Conservation (phyloP, 495 filamentous ascomycete species). For the Rostrohypoxylon terebratum region DNA sequence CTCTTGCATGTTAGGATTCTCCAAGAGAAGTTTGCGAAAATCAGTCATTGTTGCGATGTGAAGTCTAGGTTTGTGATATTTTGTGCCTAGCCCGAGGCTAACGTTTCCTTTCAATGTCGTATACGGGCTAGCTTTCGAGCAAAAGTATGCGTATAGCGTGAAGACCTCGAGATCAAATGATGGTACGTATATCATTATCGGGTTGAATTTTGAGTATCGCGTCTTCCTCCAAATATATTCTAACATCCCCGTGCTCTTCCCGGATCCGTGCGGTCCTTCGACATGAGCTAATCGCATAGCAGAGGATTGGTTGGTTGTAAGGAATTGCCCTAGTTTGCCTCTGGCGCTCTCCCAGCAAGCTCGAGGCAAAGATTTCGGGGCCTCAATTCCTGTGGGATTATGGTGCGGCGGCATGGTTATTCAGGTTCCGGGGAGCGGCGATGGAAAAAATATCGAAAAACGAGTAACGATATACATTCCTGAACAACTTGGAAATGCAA, state of each 20-base stretch:
- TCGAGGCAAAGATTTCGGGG: background rate
- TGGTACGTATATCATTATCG: background rate
- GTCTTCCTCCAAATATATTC: background rate
- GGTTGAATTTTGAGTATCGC: background rate
- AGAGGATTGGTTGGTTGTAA: background rate
- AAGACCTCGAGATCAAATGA: background rate
- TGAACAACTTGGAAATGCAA: too few relatives aligned
- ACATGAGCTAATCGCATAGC: background rate
- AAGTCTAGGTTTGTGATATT: background rate
- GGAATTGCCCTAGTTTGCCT: background rate
- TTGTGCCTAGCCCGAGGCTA: background rate
- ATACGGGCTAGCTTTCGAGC: background rate
- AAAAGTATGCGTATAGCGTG: background rate
- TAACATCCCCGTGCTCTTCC: conserved; percentile 2
- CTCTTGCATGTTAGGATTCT: background rate
- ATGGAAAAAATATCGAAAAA: too few relatives aligned
- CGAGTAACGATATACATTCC: too few relatives aligned
- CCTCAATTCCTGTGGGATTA: background rate
- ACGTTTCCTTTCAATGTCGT: background rate
- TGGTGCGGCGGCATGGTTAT: too few relatives aligned
- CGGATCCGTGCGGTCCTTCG: background rate
- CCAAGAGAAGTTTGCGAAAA: background rate
- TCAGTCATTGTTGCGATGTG: background rate
- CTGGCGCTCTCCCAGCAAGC: background rate
- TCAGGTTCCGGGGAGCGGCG: too few relatives aligned